A percentile compares a stretch with the other conserved stretches of the same genome.
Conservation (phyloP, 768 basidiomycete genomes). For the Lentinula edodes region DNA sequence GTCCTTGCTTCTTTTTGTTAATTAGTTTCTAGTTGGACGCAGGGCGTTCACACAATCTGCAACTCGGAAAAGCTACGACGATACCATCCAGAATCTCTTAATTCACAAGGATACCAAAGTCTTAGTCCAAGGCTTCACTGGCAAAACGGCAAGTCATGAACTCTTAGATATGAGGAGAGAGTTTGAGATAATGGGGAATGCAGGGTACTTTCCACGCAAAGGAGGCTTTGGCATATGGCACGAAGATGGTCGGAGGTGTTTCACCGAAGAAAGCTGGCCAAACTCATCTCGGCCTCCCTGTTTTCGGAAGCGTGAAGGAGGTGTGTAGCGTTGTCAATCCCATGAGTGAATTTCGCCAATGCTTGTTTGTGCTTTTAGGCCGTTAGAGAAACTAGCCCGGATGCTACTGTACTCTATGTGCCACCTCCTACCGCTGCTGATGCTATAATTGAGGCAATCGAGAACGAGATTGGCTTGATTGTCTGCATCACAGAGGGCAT, state of each 20-base stretch:
- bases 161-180: background rate
- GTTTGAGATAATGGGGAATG: background rate
- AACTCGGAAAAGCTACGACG: conserved; percentile 73
- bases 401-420: conserved; percentile 95
- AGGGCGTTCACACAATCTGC: conserved; percentile 80
- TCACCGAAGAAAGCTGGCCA: conserved; percentile 96
- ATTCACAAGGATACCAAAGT: conserved; percentile 96
- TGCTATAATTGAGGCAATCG: conserved; percentile 98
- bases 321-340: conserved; percentile 33
- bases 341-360: background rate
- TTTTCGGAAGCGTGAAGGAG: conserved; percentile 90
- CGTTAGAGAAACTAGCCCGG: conserved; percentile 78
- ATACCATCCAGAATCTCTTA: conserved; percentile 86
- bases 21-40: conserved; percentile 45
- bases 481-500: conserved; percentile 99
- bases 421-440: conserved; percentile 96
- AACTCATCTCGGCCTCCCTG: conserved; percentile 90
- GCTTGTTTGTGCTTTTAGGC: conserved; percentile 47
- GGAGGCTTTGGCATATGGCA: conserved; percentile 92
- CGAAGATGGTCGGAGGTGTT: conserved; percentile 96
- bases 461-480: conserved; percentile 95
- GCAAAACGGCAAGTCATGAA: conserved; percentile 73
- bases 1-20: background rate
- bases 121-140: conserved; percentile 86
- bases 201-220: conserved; percentile 96